Evolutionary conservation across 176 grass and related monocot species (phyloP), one percentile per base, ranked within the genome.

Genomic region (Echinochloa phyllopogon): DNA sequence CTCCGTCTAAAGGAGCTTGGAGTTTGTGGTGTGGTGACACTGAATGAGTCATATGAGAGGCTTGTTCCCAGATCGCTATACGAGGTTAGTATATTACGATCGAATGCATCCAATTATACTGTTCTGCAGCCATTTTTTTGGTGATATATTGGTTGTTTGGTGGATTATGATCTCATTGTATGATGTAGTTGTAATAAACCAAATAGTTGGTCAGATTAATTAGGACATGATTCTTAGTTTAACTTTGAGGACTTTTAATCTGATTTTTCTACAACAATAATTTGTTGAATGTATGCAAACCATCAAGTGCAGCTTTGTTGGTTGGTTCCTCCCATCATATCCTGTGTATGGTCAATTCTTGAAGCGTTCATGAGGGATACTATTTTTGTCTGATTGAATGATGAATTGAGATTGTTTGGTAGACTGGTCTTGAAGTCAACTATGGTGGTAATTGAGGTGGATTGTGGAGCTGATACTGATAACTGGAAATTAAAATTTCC

Each of bases 11-110:
- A 95, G 87, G 71, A 87, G 75, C 89, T 98, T 73, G 93, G 96
- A 83, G 96, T 98, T 82, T 84, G 81, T 37, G 93, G 96, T 27
- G 93, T 98, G 12, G 89, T 98, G 49, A 98, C 96, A 77, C 61
- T 98, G 50, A 98, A 98, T 50, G 93, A 98, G 78, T 94, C 93
- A 23, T 98, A 95, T 59, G 96, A 98, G 88, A 92, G 93, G 51
- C 91, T 98, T 27, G 96, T 98, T 41, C 91, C 96, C 53, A 75
- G 57, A 48, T 90, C 87, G 27, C 64, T 98, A 27, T 98, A 98
- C 53, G 74, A 86, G 87, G 96, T 98, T 84, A n/a, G 73, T 56
- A 4, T n/a, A n/a, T n/a, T n/a, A n/a, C n/a, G n/a, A n/a, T n/a
- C n/a, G n/a, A n/a, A n/a, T n/a, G n/a, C 12, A 13, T 75, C 9